These are phyloP conservation scores for Sporothrix humicola DNA, from an alignment of 2,329 filamentous ascomycete species.

Conservation along the genomic window DNA sequence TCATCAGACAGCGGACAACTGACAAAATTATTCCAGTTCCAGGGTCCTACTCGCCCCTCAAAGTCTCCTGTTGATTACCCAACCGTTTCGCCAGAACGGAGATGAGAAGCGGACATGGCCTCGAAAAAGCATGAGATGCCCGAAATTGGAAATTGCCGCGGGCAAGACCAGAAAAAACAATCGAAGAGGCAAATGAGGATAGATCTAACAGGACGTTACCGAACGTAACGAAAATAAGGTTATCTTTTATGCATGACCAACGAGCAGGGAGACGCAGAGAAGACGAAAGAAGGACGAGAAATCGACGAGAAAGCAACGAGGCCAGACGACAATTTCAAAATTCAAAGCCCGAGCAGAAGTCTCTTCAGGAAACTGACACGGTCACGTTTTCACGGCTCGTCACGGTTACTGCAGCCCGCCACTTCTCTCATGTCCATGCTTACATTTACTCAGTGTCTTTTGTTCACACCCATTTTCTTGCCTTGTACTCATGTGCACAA, in stretches of 20 bases:
- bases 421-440: neutral
- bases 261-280: neutral
- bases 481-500: too few species aligned
- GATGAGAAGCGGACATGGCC: neutral
- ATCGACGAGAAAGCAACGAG: neutral
- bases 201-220: neutral
- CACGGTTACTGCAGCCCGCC: constrained; percentile 6
- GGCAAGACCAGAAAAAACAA: neutral
- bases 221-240: neutral
- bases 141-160: constrained; percentile 19
- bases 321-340: neutral
- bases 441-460: neutral
- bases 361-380: neutral
- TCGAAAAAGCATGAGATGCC: neutral
- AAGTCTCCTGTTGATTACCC: too few species aligned
- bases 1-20: too few species aligned
- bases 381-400: neutral
- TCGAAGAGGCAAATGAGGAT: neutral
- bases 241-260: too few species aligned
- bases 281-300: neutral
- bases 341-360: neutral
- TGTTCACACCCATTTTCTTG: neutral
- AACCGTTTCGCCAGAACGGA: neutral
- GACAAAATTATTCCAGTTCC: neutral
- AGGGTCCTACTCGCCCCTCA: neutral